These are phyloP conservation scores for Mycena vulgaris DNA, from an alignment of 768 basidiomycete genomes.

Conservation along the genomic window DNA sequence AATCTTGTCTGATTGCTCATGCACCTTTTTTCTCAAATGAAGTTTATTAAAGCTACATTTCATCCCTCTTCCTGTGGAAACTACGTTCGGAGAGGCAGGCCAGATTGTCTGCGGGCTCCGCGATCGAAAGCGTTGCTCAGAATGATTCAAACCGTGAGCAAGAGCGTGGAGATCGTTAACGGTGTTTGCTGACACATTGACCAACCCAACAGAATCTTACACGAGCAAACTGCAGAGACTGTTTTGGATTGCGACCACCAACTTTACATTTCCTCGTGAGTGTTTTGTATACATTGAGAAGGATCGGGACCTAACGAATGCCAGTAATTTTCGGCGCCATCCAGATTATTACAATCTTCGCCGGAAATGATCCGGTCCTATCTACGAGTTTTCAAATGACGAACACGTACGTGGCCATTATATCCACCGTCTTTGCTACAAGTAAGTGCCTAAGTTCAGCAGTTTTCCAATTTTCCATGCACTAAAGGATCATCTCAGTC, in stretches of 20 bases:
- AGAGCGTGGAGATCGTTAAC: background rate
- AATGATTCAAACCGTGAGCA: background rate
- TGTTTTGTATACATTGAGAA: background rate
- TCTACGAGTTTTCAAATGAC: background rate
- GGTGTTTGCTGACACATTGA: background rate
- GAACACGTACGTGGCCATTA: conserved; percentile 2
- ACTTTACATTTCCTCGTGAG: conserved; percentile 16
- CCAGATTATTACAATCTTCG: background rate
- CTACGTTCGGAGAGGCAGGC: background rate
- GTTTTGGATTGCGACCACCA: conserved; percentile 23
- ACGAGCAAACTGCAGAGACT: background rate
- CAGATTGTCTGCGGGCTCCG: background rate
- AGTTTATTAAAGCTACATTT: conserved; percentile 7
- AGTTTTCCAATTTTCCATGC: background rate
- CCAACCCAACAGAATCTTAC: conserved; percentile 1
- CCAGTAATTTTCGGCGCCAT: conserved; percentile 4
- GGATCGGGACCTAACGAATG: background rate
- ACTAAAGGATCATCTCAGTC: background rate
- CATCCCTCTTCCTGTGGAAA: conserved; percentile 13
- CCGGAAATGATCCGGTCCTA: background rate
- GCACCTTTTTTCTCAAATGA: too few relatives aligned
- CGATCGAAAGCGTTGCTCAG: conserved; percentile 1
- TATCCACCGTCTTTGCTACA: conserved; percentile 14
- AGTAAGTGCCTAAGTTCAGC: conserved; percentile 1
- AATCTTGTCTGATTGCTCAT: too few relatives aligned